Base-by-base conservation (phyloP, 768 basidiomycete species). In the Tricholoma bakamatsutake region DNA sequence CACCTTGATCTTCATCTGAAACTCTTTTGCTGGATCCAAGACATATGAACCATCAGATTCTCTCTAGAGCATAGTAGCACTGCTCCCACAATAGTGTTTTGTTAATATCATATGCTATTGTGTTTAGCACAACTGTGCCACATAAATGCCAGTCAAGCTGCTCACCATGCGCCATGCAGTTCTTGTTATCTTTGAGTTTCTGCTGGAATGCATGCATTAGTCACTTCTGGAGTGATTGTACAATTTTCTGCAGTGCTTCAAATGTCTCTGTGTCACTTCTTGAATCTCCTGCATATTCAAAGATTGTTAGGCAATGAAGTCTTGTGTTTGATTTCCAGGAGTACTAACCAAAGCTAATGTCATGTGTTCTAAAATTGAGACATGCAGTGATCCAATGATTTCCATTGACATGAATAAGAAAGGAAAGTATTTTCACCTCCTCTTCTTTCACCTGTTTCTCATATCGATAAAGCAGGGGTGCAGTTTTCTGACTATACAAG, bases 321-420 rank as follows among this genome's bases (percentile, higher is more conserved):
- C 33, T 33, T 33, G 33, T 33, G 33, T 5, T 33, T 10, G 10
- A 33, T 33, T 33, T 33, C 33, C 33, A 33, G 5, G 33, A 33
- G 33, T 33, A 33, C 33, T 52, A 12, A 64, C 62, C 59, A 56
- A 52, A 56, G 2, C 40, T 43, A 27, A 63, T 55, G 15, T 42
- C 42, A 17, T 42, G 53, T 30, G 39, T 52, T 21, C 47, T 27
- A 27, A 65, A 61, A 51, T 65, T 53, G 21, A 63, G 54, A 1
- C 37, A 0, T 3, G 58, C 55, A 9, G 52, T 49, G 49, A 65
- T 63, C 64, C 64, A 65, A 34, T 65, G 64, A 51, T 65, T 65
- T 1, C 52, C 50, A 24, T 57, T 54, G 37, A 61, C 39, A 46
- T 61, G 55, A n/a, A 62, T 35, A n/a, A 59, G 63, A 43, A 62